Evolutionary conservation across 2,329 filamentous ascomycete genomes (phyloP).

Genomic region (Colletotrichum ledebouriae): DNA sequence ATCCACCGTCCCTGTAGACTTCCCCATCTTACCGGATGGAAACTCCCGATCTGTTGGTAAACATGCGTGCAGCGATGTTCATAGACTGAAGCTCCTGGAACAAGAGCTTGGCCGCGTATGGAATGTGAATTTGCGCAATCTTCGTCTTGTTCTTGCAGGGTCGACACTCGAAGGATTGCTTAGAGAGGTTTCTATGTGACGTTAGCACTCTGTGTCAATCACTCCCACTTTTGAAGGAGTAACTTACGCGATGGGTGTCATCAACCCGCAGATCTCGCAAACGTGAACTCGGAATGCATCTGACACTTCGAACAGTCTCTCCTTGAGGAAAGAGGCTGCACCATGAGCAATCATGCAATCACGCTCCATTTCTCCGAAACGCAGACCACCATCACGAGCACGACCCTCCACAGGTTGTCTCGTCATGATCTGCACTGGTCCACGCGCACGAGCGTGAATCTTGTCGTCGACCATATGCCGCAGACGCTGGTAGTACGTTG

Average conservation of each 20-base stretch:
- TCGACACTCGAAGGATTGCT: conserved; percentile 95
- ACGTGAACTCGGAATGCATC: conserved; percentile 98
- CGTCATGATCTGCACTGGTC: conserved; percentile 96
- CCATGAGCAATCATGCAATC: conserved; percentile 99
- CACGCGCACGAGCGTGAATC: conserved; percentile 98
- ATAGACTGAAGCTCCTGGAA: conserved; percentile 99
- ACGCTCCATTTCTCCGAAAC: conserved; percentile 99
- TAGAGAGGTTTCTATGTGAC: conserved; percentile 82
- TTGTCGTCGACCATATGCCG: conserved; percentile 99
- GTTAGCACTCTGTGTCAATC: conserved; percentile 50
- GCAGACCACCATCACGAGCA: conserved; percentile 95
- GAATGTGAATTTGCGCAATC: conserved; percentile 97
- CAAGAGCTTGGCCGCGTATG: conserved; percentile 95
- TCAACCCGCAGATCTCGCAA: conserved; percentile 97
- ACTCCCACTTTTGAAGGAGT: conserved; percentile 11
- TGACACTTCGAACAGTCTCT: conserved; percentile 95
- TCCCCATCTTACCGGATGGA: conserved; percentile 69
- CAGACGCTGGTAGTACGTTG: conserved; percentile 98
- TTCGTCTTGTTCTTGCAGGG: conserved; percentile 99
- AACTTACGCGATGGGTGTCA: conserved; percentile 98
- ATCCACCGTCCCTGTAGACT: neutral
- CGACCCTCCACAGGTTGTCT: conserved; percentile 98
- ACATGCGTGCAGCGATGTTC: conserved; percentile 99
- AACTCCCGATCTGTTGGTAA: conserved; percentile 85
- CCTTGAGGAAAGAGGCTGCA: conserved; percentile 95